Base-by-base conservation (phyloP, 345 rosid genomes). In the Tarenaya hassleriana region DNA sequence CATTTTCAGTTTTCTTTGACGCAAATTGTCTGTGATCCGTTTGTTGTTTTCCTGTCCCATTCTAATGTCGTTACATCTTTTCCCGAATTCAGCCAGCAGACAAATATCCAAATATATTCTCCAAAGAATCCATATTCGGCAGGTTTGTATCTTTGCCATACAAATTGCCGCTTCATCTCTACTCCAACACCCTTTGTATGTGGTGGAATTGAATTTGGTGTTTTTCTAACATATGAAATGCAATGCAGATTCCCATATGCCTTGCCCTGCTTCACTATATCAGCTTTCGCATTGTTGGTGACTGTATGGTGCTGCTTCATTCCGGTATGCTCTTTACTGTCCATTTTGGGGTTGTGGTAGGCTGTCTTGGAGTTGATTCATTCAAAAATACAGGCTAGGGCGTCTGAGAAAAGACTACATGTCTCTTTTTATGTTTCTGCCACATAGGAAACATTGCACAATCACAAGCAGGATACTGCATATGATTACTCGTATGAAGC, bases 181-280 rank as follows among this genome's bases (percentile, higher is more conserved):
- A 10, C 8, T 7, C 24, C 15, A 43, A 15, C 9, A 60, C 12
- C 33, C 12, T 27, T 51, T 8, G 24, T n/a, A 35, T n/a, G 9
- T 13, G 15, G 9, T 42, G 12, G 19, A n/a, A n/a, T n/a, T n/a
- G n/a, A n/a, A n/a, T 52, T 11, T 17, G 16, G 13, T 45, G 41
- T 21, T n/a, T n/a, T n/a, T n/a, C 10, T 27, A 6, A 9, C 18
- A 19, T 49, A 29, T 4, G 0, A 41, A 41, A 54, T 19, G 35
- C 15, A 17, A 56, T 72, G 82, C 81, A 84, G 96, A 56, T 88
- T 84, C 67, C 94, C 86, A 11, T 88, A 88, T 62, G 78, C 84
- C 44, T 68, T 88, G 63, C 96, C 96, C 16, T 80, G 82, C 74
- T 70, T 83, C 5, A 52, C 41, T 10, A 89, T 76, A 65, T 82